Evolutionary conservation across 371 early-diverging fungal genomes (phyloP).

Genomic region (Mortierella sp.): DNA sequence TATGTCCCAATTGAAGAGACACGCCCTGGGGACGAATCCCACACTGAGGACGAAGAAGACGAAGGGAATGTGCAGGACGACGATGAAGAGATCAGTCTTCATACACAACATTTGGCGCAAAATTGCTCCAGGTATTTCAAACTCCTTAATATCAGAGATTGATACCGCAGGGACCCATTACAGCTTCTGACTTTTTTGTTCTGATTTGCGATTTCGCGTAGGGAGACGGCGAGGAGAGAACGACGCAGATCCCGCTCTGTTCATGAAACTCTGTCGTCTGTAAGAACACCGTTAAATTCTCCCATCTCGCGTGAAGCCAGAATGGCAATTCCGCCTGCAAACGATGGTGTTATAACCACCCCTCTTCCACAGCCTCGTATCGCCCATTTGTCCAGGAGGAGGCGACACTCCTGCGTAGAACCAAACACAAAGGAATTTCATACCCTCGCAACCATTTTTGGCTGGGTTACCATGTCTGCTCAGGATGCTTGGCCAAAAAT

Average conservation of each 20-base stretch:
- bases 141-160: background rate
- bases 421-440: constrained; percentile 61
- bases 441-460: constrained; percentile 67
- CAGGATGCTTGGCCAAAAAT: constrained; percentile 11
- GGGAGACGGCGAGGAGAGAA: constrained; percentile 12
- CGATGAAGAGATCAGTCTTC: background rate
- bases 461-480: constrained; percentile 61
- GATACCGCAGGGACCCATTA: too few species aligned
- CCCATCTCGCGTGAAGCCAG: background rate
- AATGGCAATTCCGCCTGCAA: constrained; percentile 9
- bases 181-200: background rate
- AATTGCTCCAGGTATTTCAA: constrained; percentile 4
- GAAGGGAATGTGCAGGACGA: background rate
- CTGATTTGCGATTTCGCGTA: background rate
- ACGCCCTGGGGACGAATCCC: constrained; percentile 11
- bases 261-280: constrained; percentile 11
- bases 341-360: constrained; percentile 3
- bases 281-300: constrained; percentile 13
- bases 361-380: constrained; percentile 15
- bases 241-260: constrained; percentile 34
- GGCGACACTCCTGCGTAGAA: constrained; percentile 64
- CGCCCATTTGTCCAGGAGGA: constrained; percentile 47
- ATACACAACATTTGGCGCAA: background rate
- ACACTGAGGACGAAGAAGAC: constrained; percentile 22
- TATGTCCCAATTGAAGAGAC: background rate